Conservation (phyloP, 2,329 filamentous ascomycete genomes). For the Xylariaceae sp. region DNA sequence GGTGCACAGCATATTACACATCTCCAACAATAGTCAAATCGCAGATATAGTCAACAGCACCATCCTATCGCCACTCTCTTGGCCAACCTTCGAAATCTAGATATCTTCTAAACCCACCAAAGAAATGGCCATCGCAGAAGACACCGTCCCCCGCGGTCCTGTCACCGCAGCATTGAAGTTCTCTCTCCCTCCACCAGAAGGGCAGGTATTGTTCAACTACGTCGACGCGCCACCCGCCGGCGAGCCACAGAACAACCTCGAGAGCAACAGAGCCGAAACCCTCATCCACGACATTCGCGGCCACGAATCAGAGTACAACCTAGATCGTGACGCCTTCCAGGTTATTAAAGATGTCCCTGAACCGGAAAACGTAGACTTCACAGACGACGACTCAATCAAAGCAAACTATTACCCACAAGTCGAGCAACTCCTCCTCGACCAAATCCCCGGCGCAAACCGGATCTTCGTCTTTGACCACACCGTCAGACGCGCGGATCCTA, state of each 20-base stretch:
- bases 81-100: too few relatives aligned
- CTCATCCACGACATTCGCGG: conserved; percentile 72
- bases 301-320: conserved; percentile 60
- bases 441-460: conserved; percentile 63
- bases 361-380: conserved; percentile 59
- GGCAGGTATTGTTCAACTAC: conserved; percentile 61
- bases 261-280: conserved; percentile 48
- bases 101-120: too few relatives aligned
- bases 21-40: too few relatives aligned
- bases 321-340: conserved; percentile 75
- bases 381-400: conserved; percentile 66
- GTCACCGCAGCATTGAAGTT: conserved; percentile 64
- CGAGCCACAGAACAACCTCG: conserved; percentile 64
- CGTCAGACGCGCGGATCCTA: conserved; percentile 63
- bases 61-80: too few relatives aligned
- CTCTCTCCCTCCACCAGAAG: conserved; percentile 60
- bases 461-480: conserved; percentile 87
- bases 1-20: too few relatives aligned
- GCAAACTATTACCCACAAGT: conserved; percentile 82
- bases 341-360: conserved; percentile 58
- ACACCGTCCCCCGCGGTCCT: conserved; percentile 52
- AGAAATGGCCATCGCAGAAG: conserved; percentile 39
- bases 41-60: too few relatives aligned
- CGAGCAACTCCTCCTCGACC: conserved; percentile 64
- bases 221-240: conserved; percentile 63